These are phyloP conservation scores for Acidomyces sp. DNA, from an alignment of 495 filamentous ascomycete genomes.

Conservation along the genomic window DNA sequence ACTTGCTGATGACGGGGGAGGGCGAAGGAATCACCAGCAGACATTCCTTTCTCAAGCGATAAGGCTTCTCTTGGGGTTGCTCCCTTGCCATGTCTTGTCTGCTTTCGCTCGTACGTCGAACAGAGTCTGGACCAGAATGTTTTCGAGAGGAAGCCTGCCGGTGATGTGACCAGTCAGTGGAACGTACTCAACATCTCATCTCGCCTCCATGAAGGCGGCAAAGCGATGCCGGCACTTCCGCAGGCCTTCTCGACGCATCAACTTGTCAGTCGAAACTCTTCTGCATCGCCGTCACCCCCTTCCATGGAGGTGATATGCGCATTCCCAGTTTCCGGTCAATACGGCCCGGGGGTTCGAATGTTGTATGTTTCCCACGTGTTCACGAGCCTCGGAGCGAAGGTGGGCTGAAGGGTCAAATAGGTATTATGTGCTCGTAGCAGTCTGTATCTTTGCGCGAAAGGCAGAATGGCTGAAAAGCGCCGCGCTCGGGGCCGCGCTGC, in stretches of 20 bases:
- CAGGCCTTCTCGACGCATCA: not conserved
- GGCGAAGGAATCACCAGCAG: too few species aligned
- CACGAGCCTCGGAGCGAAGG: not conserved
- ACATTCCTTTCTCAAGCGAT: too few species aligned
- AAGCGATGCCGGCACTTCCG: not conserved
- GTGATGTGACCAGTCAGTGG: too few species aligned
- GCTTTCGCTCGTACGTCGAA: too few species aligned
- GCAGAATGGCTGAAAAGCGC: constrained; percentile 44
- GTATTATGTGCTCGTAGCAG: constrained; percentile 46
- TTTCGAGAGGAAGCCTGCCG: too few species aligned
- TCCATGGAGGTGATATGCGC: constrained; percentile 42
- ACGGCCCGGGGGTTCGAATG: constrained; percentile 42
- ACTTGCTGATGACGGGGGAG: too few species aligned
- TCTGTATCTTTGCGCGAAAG: constrained; percentile 45
- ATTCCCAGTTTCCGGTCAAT: constrained; percentile 49
- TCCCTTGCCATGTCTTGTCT: too few species aligned
- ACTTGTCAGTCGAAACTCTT: not conserved
- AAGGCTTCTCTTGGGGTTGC: too few species aligned
- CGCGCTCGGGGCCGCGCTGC: constrained; percentile 46
- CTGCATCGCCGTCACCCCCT: constrained; percentile 7
- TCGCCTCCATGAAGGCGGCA: too few species aligned
- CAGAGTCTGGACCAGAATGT: too few species aligned
- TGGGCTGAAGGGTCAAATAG: constrained; percentile 22
- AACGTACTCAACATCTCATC: too few species aligned
- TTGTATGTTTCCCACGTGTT: constrained; percentile 33